phyloP scores from a whole-genome alignment of 2,329 filamentous ascomycete genomes.

The Chaetomium globosum region DNA sequence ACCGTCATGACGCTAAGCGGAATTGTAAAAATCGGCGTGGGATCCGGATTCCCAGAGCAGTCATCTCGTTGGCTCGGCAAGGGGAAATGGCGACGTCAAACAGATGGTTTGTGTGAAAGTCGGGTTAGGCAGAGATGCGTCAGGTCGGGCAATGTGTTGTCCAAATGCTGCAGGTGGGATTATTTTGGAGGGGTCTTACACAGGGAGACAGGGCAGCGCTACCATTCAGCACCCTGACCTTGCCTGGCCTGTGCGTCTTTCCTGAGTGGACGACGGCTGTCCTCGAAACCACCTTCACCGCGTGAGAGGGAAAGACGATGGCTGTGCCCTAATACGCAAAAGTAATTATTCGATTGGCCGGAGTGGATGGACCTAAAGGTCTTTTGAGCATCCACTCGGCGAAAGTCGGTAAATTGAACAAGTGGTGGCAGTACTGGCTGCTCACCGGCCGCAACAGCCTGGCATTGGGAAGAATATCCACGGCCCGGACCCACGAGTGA shows the following conservation, averaged over 20 bases:
- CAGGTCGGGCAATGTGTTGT: constrained; percentile 39
- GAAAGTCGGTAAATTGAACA: constrained; percentile 17
- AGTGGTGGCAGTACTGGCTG: constrained; percentile 4
- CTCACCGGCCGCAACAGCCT: constrained; percentile 1
- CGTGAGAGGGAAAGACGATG: background rate
- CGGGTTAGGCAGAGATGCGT: constrained; percentile 39
- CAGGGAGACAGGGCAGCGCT: constrained; percentile 8
- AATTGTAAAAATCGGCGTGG: constrained; percentile 42
- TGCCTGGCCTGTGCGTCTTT: constrained; percentile 31
- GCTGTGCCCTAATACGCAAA: constrained; percentile 16
- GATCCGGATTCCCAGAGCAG: constrained; percentile 33
- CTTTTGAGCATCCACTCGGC: constrained; percentile 20
- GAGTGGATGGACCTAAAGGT: background rate
- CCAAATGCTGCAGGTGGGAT: constrained; percentile 32
- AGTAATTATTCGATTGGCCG: constrained; percentile 29
- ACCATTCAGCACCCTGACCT: background rate
- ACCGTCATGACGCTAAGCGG: constrained; percentile 42
- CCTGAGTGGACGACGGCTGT: background rate
- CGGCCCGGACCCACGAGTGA: constrained; percentile 21
- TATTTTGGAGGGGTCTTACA: constrained; percentile 27
- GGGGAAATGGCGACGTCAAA: constrained; percentile 34
- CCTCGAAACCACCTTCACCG: background rate
- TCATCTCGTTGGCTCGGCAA: constrained; percentile 35
- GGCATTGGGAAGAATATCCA: constrained; percentile 9
- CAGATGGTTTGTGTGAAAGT: constrained; percentile 31